Conservation (phyloP, 2,329 filamentous ascomycete species). For the Setomelanomma holmii region DNA sequence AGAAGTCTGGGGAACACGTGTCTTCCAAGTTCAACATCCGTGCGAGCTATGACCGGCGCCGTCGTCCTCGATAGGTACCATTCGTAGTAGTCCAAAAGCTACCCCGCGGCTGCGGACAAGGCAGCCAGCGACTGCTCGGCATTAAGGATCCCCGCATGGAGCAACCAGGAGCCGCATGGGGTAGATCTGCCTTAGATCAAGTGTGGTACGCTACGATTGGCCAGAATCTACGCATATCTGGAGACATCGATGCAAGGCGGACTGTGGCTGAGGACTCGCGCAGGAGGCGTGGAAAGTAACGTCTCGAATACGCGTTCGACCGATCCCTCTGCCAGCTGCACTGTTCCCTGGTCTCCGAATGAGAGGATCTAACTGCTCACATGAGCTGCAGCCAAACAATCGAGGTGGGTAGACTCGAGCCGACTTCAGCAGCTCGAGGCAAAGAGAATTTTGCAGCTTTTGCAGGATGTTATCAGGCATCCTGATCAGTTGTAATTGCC, state of each 20-base stretch:
- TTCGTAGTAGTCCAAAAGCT: no score
- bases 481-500: not conserved
- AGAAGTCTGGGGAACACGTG: not conserved
- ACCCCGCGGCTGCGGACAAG: slow-evolving; percentile 28
- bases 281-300: slow-evolving; percentile 8
- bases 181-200: slow-evolving; percentile 11
- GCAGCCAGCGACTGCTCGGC: slow-evolving; percentile 14
- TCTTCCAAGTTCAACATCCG: no score
- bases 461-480: not conserved
- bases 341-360: slow-evolving; percentile 15
- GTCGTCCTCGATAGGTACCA: no score
- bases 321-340: slow-evolving; percentile 20
- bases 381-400: slow-evolving; percentile 11
- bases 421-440: no score
- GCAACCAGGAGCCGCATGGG: slow-evolving; percentile 30
- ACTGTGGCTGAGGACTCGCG: slow-evolving; percentile 23
- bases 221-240: slow-evolving; percentile 4
- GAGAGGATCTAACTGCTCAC: slow-evolving; percentile 9
- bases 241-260: slow-evolving; percentile 11
- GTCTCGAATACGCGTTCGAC: slow-evolving; percentile 30
- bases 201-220: slow-evolving; percentile 6
- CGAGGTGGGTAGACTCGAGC: not conserved
- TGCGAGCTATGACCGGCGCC: no score
- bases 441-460: no score
- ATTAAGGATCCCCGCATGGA: slow-evolving; percentile 28